Conservation (phyloP, 2,329 filamentous ascomycete species). For the Aquanectria penicillioides region DNA sequence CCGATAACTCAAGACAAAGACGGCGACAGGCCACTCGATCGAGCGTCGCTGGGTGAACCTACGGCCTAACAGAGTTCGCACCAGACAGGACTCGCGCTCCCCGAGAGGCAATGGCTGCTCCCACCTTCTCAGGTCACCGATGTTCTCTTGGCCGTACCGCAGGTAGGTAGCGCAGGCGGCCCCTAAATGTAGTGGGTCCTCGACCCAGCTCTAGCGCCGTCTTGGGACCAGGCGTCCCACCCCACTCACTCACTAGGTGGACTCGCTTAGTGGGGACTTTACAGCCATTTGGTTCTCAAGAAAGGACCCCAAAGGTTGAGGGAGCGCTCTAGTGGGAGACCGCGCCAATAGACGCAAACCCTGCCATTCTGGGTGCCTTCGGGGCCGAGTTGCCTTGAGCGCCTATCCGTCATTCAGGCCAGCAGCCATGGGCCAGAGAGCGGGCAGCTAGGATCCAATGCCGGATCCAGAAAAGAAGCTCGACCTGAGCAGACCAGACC, state of each 20-base stretch:
- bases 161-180: slow-evolving; percentile 9
- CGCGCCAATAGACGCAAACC: slow-evolving; percentile 2
- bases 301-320: neutral
- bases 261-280: neutral
- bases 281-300: neutral
- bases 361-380: slow-evolving; percentile 5
- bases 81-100: no score
- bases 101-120: neutral
- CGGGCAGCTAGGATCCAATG: slow-evolving; percentile 29
- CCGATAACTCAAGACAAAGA: no score
- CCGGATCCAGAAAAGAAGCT: slow-evolving; percentile 19
- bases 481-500: slow-evolving; percentile 10
- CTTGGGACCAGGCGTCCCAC: no score
- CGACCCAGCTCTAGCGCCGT: slow-evolving; percentile 24
- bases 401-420: slow-evolving; percentile 36
- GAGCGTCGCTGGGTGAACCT: neutral
- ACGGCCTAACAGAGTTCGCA: slow-evolving; percentile 11
- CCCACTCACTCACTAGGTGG: slow-evolving; percentile 7
- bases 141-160: neutral
- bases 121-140: slow-evolving; percentile 6
- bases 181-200: slow-evolving; percentile 2
- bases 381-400: slow-evolving; percentile 11
- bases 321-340: neutral
- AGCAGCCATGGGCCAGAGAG: slow-evolving; percentile 4
- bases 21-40: no score